A percentile compares a stretch with the other conserved stretches of the same genome.
phyloP scores from a whole-genome alignment of 768 basidiomycete species.

The Mrakia hoshinonis region DNA sequence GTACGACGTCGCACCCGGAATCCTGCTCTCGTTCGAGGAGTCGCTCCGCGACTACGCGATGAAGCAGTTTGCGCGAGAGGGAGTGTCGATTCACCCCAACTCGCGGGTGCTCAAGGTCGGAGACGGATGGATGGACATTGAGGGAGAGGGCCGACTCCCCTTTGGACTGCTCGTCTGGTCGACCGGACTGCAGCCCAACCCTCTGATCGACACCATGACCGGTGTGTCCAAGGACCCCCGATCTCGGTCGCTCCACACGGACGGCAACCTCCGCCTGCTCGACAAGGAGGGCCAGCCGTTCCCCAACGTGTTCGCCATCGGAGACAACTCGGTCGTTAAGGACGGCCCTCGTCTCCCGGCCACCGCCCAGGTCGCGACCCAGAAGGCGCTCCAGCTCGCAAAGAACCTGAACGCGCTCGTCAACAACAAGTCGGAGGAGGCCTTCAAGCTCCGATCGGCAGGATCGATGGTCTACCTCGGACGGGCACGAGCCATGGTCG shows the following conservation, averaged over 20 bases:
- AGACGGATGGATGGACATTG: slow-evolving; percentile 60
- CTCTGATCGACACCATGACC: slow-evolving; percentile 56
- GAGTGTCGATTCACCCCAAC: slow-evolving; percentile 61
- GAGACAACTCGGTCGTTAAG: slow-evolving; percentile 59
- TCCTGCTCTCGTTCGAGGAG: slow-evolving; percentile 66
- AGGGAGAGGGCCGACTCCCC: slow-evolving; percentile 55
- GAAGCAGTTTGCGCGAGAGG: slow-evolving; percentile 57
- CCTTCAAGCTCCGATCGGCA: slow-evolving; percentile 60
- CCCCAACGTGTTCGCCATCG: slow-evolving; percentile 69
- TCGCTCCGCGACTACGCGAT: slow-evolving; percentile 29
- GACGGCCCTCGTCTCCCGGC: slow-evolving; percentile 57
- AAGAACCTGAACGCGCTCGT: slow-evolving; percentile 59
- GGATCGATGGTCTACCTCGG: slow-evolving; percentile 55
- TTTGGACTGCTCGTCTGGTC: slow-evolving; percentile 82
- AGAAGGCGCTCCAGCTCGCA: slow-evolving; percentile 61
- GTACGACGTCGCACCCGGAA: slow-evolving; percentile 71
- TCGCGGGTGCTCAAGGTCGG: slow-evolving; percentile 55
- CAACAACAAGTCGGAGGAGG: slow-evolving; percentile 42
- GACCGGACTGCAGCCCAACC: slow-evolving; percentile 75
- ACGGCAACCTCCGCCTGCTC: slow-evolving; percentile 57
- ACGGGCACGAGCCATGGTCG: slow-evolving; percentile 24
- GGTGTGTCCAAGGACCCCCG: slow-evolving; percentile 56
- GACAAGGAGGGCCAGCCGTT: slow-evolving; percentile 51
- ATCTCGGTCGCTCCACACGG: slow-evolving; percentile 51
- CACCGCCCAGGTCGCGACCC: slow-evolving; percentile 77